Percentiles rank a stretch among this genome's conserved stretches.
phyloP scores from a whole-genome alignment of 345 rosid species.

The Turnera subulata region DNA sequence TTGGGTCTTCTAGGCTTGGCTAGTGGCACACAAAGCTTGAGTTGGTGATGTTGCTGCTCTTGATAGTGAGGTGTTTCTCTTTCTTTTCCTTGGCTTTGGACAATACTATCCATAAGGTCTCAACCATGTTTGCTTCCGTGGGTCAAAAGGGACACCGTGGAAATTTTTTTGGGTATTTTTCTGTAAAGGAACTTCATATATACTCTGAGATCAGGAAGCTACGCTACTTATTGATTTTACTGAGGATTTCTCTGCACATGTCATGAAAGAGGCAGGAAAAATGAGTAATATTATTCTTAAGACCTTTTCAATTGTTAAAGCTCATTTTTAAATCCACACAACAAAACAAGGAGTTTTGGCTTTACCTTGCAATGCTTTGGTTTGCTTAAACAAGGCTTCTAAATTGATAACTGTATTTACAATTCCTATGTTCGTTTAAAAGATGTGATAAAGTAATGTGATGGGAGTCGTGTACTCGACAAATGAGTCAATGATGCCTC shows the following conservation, averaged over 20 bases:
- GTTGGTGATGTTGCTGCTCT: conserved; percentile 20
- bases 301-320: neutral
- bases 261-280: conserved; percentile 23
- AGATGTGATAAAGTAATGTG: conserved; percentile 8
- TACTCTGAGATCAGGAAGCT: neutral
- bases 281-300: neutral
- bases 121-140: conserved; percentile 32
- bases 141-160: conserved; percentile 22
- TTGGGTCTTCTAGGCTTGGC: conserved; percentile 20
- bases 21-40: conserved; percentile 38
- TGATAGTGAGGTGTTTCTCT: conserved; percentile 30
- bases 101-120: conserved; percentile 43
- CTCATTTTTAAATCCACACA: conserved; percentile 9
- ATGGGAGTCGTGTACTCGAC: conserved; percentile 50
- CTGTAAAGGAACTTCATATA: conserved; percentile 1
- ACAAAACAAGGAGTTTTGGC: conserved; percentile 6
- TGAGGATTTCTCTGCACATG: conserved; percentile 43
- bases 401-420: conserved; percentile 8
- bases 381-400: conserved; percentile 27
- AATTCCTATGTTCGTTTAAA: conserved; percentile 8
- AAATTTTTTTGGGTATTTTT: conserved; percentile 3
- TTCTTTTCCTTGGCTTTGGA: conserved; percentile 41
- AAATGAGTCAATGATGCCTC: conserved; percentile 33
- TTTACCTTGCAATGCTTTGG: conserved; percentile 14
- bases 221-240: conserved; percentile 16